Evolutionary conservation across 2,329 filamentous ascomycete species (phyloP).

Genomic region (Monilinia fructigena): DNA sequence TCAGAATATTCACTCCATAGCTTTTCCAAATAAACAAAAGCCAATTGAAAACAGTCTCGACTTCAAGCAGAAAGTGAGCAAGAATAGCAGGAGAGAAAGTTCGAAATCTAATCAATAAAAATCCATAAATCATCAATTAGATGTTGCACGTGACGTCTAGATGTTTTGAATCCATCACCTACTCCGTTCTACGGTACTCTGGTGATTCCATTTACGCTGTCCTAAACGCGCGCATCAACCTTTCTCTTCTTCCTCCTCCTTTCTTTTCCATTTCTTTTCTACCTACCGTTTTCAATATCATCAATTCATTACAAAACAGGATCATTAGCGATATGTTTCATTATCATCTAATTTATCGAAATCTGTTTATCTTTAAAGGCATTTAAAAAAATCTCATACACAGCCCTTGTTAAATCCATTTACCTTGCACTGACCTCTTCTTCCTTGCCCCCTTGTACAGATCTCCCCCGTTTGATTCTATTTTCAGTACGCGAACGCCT

Average conservation of each 20-base stretch:
- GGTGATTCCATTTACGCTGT: neutral
- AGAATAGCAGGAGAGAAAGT: neutral
- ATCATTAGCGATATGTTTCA: slow-evolving; percentile 18
- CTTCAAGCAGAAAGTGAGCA: neutral
- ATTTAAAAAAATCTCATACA: neutral
- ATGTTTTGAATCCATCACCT: neutral
- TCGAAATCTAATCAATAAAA: neutral
- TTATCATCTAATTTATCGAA: slow-evolving; percentile 6
- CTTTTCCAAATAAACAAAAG: neutral
- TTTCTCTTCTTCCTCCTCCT: neutral
- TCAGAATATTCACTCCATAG: neutral
- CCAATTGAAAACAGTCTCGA: neutral
- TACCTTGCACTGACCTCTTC: neutral
- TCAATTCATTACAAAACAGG: slow-evolving; percentile 20
- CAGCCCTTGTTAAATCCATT: slow-evolving; percentile 3
- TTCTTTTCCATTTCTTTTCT: neutral
- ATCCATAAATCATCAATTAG: neutral
- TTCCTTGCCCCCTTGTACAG: slow-evolving; percentile 8
- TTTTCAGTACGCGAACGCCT: slow-evolving; percentile 24
- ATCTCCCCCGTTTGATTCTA: slow-evolving; percentile 19
- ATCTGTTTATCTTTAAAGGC: slow-evolving; percentile 14
- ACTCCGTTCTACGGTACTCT: neutral
- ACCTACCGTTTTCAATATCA: slow-evolving; percentile 19
- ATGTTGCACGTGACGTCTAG: slow-evolving; percentile 4
- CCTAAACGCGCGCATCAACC: slow-evolving; percentile 19